A percentile compares a stretch with the other conserved stretches of the same genome.
phyloP scores from a whole-genome alignment of 441 rosid genomes.

The Brassica hybrid region DNA sequence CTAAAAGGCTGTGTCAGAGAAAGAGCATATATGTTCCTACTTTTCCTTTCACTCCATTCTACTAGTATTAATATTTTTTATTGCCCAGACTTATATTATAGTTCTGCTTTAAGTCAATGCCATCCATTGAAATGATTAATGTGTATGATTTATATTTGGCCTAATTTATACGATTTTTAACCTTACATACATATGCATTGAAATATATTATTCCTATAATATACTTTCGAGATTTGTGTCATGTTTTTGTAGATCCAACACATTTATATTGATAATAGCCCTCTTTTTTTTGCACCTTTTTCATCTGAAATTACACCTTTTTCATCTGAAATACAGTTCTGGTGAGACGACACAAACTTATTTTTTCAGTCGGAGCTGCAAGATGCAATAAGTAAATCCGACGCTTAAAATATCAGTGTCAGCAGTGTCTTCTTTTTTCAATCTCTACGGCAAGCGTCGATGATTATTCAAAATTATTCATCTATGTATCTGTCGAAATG shows the following conservation, averaged over 20 bases:
- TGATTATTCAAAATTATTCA: no score
- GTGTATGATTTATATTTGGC: not conserved
- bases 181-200: not conserved
- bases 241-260: not conserved
- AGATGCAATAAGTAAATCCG: no score
- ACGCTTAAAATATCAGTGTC: no score
- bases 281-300: no score
- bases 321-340: no score
- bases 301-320: no score
- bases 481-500: no score
- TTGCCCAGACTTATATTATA: not conserved
- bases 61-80: not conserved
- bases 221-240: not conserved
- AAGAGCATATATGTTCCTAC: conserved; percentile 43
- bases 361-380: no score
- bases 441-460: no score
- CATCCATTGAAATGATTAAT: not conserved
- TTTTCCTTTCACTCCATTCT: conserved; percentile 13
- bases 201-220: not conserved
- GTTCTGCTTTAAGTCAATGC: not conserved
- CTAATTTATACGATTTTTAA: not conserved
- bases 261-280: not conserved
- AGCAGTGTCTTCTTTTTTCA: no score
- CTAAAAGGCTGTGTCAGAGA: conserved; percentile 36
- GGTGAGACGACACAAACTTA: no score